Conservation (phyloP, 2,329 filamentous ascomycete genomes). For the Aspergillus sp. region DNA sequence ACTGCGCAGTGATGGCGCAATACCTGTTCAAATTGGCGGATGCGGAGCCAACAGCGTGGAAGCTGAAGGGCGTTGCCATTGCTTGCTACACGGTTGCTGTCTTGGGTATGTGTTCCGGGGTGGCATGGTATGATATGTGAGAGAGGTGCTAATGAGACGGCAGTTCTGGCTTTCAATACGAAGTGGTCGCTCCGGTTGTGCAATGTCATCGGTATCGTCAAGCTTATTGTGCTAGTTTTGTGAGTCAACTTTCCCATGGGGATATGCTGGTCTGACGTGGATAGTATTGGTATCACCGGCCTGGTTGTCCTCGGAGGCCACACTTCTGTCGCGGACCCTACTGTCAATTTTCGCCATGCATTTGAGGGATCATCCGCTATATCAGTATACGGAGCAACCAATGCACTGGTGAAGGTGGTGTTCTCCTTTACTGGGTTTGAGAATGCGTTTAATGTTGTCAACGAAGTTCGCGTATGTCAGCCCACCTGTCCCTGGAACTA, state of each 20-base stretch:
- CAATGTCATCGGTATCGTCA: conserved; percentile 59
- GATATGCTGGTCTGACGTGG: background rate
- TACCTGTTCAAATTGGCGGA: conserved; percentile 62
- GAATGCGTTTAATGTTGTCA: conserved; percentile 63
- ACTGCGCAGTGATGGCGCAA: conserved; percentile 58
- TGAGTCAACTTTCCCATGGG: conserved; percentile 6
- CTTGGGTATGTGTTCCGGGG: conserved; percentile 44
- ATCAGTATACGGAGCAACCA: conserved; percentile 51
- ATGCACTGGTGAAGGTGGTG: conserved; percentile 58
- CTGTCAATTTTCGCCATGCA: conserved; percentile 54
- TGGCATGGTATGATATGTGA: background rate
- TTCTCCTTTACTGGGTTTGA: conserved; percentile 59
- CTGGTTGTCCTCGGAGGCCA: conserved; percentile 62
- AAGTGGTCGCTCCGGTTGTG: conserved; percentile 56
- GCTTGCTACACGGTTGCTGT: conserved; percentile 62
- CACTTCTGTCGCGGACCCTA: conserved; percentile 50
- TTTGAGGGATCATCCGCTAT: conserved; percentile 51
- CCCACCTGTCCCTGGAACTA: background rate
- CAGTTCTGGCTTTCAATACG: conserved; percentile 54
- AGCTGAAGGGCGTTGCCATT: conserved; percentile 65
- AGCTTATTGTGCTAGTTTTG: conserved; percentile 63
- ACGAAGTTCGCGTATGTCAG: conserved; percentile 54
- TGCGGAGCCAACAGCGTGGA: conserved; percentile 56
- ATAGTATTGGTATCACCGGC: conserved; percentile 56
- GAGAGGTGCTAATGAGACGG: conserved; percentile 4